Percentiles rank a stretch among this genome's conserved stretches.
Conservation (phyloP, 108 stramenopile species). For the Phaeodactylum tricornutum region DNA sequence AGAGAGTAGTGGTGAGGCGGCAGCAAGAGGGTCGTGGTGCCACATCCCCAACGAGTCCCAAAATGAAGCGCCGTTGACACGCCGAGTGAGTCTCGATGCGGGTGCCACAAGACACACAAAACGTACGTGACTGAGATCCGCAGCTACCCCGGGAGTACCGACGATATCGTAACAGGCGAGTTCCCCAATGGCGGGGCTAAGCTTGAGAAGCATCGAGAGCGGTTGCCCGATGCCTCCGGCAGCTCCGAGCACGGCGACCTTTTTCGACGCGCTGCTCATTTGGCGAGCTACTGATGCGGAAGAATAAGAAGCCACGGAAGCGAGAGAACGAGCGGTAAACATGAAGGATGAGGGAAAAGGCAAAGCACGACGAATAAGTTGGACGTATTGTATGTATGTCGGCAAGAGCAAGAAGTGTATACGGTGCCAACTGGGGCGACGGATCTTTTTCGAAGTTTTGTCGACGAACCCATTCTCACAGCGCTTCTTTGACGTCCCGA, state of each 20-base stretch:
- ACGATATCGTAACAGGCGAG: conserved; percentile 86
- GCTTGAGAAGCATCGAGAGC: conserved; percentile 93
- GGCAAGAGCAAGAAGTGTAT: neutral
- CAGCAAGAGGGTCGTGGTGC: neutral
- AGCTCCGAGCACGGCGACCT: conserved; percentile 92
- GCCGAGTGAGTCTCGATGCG: too few species aligned
- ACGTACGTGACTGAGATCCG: conserved; percentile 85
- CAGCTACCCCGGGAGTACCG: conserved; percentile 95
- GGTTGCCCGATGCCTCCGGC: conserved; percentile 99
- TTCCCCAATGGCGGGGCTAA: conserved; percentile 70
- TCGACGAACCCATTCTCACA: too few species aligned
- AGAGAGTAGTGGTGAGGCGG: neutral
- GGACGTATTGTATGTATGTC: neutral
- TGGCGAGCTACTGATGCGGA: conserved; percentile 4
- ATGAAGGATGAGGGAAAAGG: neutral
- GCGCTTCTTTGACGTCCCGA: too few species aligned
- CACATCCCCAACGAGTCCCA: too few species aligned
- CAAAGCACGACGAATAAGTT: neutral
- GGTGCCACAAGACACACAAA: too few species aligned
- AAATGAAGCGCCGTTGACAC: too few species aligned
- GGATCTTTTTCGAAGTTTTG: too few species aligned
- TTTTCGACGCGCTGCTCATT: conserved; percentile 10
- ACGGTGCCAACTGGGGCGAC: too few species aligned
- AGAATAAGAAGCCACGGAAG: neutral
- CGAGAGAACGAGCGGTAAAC: neutral